Percentiles rank a stretch among this genome's conserved stretches.
These are phyloP conservation scores for Anthostomella pinea DNA, from an alignment of 2,329 filamentous ascomycete species.

Conservation along the genomic window DNA sequence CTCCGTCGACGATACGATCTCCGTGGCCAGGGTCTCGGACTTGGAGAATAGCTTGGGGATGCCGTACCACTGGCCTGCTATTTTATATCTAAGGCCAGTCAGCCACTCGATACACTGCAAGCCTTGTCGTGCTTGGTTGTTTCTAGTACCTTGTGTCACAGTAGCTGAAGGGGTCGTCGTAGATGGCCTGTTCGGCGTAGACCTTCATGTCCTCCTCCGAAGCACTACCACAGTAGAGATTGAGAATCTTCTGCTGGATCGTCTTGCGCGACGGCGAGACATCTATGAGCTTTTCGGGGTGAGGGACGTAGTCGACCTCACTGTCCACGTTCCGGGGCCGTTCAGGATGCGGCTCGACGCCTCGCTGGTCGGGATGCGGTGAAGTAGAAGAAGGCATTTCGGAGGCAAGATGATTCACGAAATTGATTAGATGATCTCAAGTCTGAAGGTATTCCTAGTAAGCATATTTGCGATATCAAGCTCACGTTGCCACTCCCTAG, in stretches of 20 bases:
- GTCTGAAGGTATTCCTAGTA: no score
- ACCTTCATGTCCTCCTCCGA: constrained; percentile 47
- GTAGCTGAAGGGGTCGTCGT: constrained; percentile 47
- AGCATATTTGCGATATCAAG: no score
- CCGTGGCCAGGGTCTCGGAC: constrained; percentile 38
- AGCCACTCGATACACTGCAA: no score
- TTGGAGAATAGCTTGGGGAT: constrained; percentile 41
- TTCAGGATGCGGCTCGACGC: constrained; percentile 13
- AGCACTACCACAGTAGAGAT: constrained; percentile 45
- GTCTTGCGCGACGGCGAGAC: constrained; percentile 34
- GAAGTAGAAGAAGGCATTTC: constrained; percentile 15
- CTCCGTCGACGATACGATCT: constrained; percentile 37
- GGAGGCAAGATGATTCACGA: no score
- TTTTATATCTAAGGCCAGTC: no score
- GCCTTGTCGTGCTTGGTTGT: background rate
- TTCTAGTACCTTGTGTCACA: constrained; percentile 43
- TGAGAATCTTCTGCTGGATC: constrained; percentile 41
- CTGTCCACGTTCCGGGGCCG: constrained; percentile 11
- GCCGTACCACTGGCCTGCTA: constrained; percentile 50
- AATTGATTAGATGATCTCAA: no score
- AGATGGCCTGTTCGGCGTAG: constrained; percentile 43
- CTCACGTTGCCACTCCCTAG: no score
- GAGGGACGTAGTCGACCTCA: constrained; percentile 40
- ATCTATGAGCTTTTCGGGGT: constrained; percentile 31
- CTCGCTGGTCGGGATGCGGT: constrained; percentile 11